Evolutionary conservation across 495 filamentous ascomycete genomes (phyloP).

Genomic region (Letharia lupina): DNA sequence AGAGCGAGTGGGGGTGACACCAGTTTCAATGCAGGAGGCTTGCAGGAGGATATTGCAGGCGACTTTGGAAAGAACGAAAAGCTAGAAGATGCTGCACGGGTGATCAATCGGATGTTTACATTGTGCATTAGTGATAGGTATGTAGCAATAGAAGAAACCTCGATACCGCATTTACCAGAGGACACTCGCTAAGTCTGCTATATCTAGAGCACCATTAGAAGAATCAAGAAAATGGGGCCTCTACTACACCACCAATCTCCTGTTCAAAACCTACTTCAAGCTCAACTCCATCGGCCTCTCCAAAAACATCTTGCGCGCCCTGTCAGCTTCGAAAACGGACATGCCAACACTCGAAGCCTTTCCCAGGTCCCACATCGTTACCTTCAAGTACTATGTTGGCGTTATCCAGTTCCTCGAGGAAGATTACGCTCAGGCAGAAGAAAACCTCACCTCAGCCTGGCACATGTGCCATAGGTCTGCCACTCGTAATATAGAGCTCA

Average conservation of each 20-base stretch:
- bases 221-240: conserved; percentile 95
- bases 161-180: neutral
- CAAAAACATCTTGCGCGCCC: conserved; percentile 78
- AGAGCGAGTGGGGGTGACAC: conserved; percentile 37
- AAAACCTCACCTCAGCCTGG: conserved; percentile 70
- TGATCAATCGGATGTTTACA: conserved; percentile 82
- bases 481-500: conserved; percentile 73
- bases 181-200: conserved; percentile 5
- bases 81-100: conserved; percentile 79
- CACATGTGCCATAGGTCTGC: conserved; percentile 62
- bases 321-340: conserved; percentile 65
- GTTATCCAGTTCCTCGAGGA: conserved; percentile 87
- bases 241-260: conserved; percentile 82
- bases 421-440: conserved; percentile 78
- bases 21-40: conserved; percentile 37
- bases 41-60: conserved; percentile 69
- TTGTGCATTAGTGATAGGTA: conserved; percentile 84
- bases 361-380: conserved; percentile 85
- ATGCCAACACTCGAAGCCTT: conserved; percentile 66
- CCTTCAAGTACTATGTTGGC: conserved; percentile 91
- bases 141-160: conserved; percentile 25
- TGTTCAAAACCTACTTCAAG: conserved; percentile 98
- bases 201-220: conserved; percentile 64
- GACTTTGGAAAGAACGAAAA: conserved; percentile 66
- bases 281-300: conserved; percentile 80